A percentile compares a stretch with the other conserved stretches of the same genome.
Conservation (phyloP, 495 filamentous ascomycete genomes). For the Schizothecium vesticola region DNA sequence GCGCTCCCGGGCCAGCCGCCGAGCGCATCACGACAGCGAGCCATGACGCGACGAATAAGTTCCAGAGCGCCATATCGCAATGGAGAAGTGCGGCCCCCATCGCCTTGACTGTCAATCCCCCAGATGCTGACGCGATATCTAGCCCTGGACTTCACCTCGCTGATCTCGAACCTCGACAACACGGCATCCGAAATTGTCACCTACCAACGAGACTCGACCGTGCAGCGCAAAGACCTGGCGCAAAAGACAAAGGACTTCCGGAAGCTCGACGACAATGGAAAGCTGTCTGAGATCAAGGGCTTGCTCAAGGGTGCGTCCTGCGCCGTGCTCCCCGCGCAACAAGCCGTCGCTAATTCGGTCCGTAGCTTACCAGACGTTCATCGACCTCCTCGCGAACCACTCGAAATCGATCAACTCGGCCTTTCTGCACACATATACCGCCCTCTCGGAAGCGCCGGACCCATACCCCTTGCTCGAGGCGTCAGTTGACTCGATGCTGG, state of each 20-base stretch:
- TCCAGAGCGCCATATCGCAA: constrained; percentile 88
- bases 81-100: constrained; percentile 72
- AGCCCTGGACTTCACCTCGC: constrained; percentile 85
- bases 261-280: constrained; percentile 87
- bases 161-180: constrained; percentile 82
- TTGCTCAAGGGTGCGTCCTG: constrained; percentile 67
- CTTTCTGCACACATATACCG: constrained; percentile 87
- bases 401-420: constrained; percentile 87
- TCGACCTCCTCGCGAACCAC: constrained; percentile 91
- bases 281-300: constrained; percentile 80
- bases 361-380: constrained; percentile 90
- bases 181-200: constrained; percentile 89
- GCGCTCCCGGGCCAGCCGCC: constrained; percentile 16
- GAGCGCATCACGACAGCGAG: constrained; percentile 14
- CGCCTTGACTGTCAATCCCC: constrained; percentile 2
- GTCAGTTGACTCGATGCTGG: constrained; percentile 84
- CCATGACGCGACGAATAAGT: constrained; percentile 71
- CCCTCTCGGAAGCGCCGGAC: constrained; percentile 90
- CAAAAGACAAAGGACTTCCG: constrained; percentile 98
- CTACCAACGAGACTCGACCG: constrained; percentile 83
- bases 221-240: constrained; percentile 92
- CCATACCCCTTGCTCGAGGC: constrained; percentile 95
- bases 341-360: constrained; percentile 9
- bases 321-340: neutral
- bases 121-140: constrained; percentile 7